Conservation (phyloP, 129 eudicot genomes). For the Ambrosia trifida region DNA sequence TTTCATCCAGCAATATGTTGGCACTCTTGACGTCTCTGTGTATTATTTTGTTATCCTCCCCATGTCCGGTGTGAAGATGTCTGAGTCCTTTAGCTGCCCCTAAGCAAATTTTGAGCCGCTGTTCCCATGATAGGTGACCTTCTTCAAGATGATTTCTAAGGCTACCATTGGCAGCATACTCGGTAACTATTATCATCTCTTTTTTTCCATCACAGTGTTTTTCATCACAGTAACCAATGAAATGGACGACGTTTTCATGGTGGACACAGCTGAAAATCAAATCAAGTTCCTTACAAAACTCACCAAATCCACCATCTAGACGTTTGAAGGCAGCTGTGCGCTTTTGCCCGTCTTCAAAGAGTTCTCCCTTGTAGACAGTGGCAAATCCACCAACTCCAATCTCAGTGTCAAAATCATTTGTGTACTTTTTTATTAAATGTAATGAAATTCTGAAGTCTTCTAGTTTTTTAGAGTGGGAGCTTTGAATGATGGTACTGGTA, state of each 20-base stretch:
- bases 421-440: background rate
- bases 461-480: background rate
- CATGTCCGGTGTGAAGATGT: background rate
- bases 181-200: conserved; percentile 3
- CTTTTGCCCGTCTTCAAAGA: conserved; percentile 7
- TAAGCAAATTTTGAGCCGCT: too few relatives aligned
- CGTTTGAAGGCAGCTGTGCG: conserved; percentile 6
- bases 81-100: background rate
- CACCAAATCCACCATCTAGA: background rate
- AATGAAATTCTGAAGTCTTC: background rate
- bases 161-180: background rate
- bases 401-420: background rate
- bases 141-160: background rate
- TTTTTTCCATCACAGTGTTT: too few relatives aligned
- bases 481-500: background rate
- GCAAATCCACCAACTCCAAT: background rate
- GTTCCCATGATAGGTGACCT: background rate
- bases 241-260: conserved; percentile 13
- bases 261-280: background rate
- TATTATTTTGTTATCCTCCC: background rate
- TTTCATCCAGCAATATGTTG: background rate
- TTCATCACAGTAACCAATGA: conserved; percentile 8
- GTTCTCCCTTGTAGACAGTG: background rate
- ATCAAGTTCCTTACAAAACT: conserved; percentile 2
- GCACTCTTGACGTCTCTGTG: background rate